phyloP scores from a whole-genome alignment of 441 rosid species.

The Bruguiera hainesii region DNA sequence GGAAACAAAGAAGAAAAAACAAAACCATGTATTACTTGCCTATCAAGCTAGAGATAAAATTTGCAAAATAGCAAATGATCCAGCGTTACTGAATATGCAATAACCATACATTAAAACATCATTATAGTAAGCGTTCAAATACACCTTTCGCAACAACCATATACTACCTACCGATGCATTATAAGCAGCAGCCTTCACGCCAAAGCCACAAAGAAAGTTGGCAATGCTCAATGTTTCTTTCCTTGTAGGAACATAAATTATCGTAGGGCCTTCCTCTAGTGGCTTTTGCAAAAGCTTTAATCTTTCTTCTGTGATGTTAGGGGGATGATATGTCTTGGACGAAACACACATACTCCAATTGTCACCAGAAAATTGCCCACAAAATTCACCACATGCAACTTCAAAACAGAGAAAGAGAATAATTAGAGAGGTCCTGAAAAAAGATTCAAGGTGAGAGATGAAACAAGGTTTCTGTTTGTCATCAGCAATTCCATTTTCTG shows the following conservation, averaged over 20 bases:
- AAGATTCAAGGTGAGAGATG: conserved; percentile 1
- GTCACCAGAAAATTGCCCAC: conserved; percentile 35
- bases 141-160: neutral
- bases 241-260: conserved; percentile 87
- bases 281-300: conserved; percentile 39
- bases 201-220: conserved; percentile 53
- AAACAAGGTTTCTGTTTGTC: conserved; percentile 1
- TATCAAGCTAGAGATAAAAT: conserved; percentile 5
- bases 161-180: conserved; percentile 61
- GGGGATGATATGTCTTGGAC: conserved; percentile 27
- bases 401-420: conserved; percentile 24
- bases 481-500: conserved; percentile 2
- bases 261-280: conserved; percentile 60
- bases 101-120: no score
- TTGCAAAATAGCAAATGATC: conserved; percentile 6
- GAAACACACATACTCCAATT: conserved; percentile 26
- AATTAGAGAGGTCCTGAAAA: conserved; percentile 5
- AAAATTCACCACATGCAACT: conserved; percentile 80
- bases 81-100: neutral
- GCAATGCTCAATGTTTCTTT: conserved; percentile 72
- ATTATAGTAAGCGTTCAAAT: neutral
- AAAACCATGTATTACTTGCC: conserved; percentile 9
- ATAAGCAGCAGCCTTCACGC: conserved; percentile 89
- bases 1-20: conserved; percentile 15
- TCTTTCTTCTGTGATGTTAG: conserved; percentile 37